Conservation (phyloP, 257 asterid genomes). For the Nicotiana undulata region DNA sequence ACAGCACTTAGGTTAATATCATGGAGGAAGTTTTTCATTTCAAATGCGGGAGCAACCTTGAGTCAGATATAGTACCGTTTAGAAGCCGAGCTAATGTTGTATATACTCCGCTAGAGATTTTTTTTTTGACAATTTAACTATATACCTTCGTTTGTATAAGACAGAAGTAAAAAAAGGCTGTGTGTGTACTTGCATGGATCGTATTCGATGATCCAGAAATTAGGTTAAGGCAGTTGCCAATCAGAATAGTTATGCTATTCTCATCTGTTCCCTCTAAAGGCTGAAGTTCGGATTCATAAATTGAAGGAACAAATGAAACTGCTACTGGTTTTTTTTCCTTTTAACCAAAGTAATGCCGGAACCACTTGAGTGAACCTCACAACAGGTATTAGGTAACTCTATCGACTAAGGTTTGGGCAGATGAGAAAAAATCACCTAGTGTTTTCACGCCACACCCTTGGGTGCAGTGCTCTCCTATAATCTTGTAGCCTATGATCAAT, state of each 20-base stretch:
- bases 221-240: not conserved
- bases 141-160: not conserved
- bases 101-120: not conserved
- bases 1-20: not conserved
- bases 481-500: not conserved
- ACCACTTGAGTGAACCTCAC: too few species aligned
- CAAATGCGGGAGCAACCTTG: not conserved
- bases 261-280: not conserved
- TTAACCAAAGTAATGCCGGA: too few species aligned
- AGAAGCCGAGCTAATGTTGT: not conserved
- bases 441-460: too few species aligned
- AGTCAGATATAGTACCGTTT: not conserved
- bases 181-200: too few species aligned
- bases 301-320: too few species aligned
- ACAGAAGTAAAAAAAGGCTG: not conserved
- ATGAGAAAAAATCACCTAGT: too few species aligned
- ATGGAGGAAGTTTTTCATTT: not conserved
- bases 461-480: not conserved
- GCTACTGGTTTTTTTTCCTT: not conserved
- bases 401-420: too few species aligned
- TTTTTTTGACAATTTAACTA: not conserved
- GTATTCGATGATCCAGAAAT: too few species aligned
- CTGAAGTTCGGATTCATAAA: not conserved
- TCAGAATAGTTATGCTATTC: not conserved
- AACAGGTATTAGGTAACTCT: too few species aligned